Conservation (phyloP, 2,329 filamentous ascomycete species). For the Blastomyces silverae region DNA sequence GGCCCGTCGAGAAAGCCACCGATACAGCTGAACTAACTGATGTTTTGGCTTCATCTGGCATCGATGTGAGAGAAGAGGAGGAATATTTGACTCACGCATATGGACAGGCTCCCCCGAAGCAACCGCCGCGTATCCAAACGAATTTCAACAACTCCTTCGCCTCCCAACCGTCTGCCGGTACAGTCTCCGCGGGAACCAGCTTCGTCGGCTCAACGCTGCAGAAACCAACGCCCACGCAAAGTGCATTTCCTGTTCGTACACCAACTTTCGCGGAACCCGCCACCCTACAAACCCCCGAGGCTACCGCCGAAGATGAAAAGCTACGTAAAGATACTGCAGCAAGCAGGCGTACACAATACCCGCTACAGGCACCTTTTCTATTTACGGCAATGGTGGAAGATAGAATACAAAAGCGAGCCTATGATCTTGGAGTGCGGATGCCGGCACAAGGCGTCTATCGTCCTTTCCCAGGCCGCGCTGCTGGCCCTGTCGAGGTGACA, state of each 20-base stretch:
- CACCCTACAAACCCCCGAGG: slow-evolving; percentile 14
- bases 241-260: slow-evolving; percentile 58
- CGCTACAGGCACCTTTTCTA: slow-evolving; percentile 68
- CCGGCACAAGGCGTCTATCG: slow-evolving; percentile 50
- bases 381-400: slow-evolving; percentile 53
- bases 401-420: slow-evolving; percentile 51
- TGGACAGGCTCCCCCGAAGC: slow-evolving; percentile 38
- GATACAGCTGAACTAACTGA: slow-evolving; percentile 68
- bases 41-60: slow-evolving; percentile 73
- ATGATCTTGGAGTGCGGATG: slow-evolving; percentile 53
- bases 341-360: slow-evolving; percentile 58
- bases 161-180: slow-evolving; percentile 39
- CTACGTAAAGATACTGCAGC: slow-evolving; percentile 58
- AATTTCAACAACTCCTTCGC: slow-evolving; percentile 38
- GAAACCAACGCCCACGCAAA: slow-evolving; percentile 51
- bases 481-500: slow-evolving; percentile 43
- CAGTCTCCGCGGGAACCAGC: slow-evolving; percentile 40
- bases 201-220: slow-evolving; percentile 46
- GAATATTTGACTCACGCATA: slow-evolving; percentile 62
- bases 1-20: slow-evolving; percentile 49
- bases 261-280: slow-evolving; percentile 39
- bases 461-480: slow-evolving; percentile 37
- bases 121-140: slow-evolving; percentile 42
- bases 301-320: slow-evolving; percentile 44
- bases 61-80: slow-evolving; percentile 81